Evolutionary conservation across 805 yeast species (phyloP).

Genomic region (Starmerella bombicola): DNA sequence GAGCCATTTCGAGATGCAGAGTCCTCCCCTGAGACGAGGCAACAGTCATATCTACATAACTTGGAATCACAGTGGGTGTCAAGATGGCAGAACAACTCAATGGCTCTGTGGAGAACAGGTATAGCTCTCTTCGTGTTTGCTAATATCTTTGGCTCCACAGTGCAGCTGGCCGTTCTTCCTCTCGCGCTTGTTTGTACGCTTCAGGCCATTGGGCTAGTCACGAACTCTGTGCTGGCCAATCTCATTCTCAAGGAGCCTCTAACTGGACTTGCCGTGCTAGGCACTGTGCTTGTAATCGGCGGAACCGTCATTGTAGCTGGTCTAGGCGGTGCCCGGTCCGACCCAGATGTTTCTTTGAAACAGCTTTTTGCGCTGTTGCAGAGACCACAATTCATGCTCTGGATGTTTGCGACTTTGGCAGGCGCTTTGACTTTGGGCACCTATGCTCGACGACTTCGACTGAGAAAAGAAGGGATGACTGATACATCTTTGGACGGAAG

Average conservation of each 20-base stretch:
- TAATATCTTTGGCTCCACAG: conserved; percentile 66
- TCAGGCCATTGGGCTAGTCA: conserved; percentile 79
- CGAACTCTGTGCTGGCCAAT: conserved; percentile 64
- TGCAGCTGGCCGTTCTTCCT: conserved; percentile 76
- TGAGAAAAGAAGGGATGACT: not conserved
- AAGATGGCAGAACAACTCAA: no score
- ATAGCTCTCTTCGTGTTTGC: conserved; percentile 56
- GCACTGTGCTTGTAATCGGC: conserved; percentile 52
- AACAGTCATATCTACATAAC: no score
- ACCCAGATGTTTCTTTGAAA: conserved; percentile 40
- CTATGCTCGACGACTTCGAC: not conserved
- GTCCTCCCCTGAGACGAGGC: no score
- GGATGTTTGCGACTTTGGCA: conserved; percentile 38
- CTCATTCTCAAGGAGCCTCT: conserved; percentile 56
- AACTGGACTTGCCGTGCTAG: conserved; percentile 43
- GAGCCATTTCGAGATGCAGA: no score
- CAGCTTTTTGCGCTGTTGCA: conserved; percentile 36
- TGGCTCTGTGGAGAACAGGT: conserved; percentile 57
- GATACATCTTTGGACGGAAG: not conserved
- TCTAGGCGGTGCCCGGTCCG: conserved; percentile 45
- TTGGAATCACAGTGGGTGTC: no score
- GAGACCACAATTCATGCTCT: conserved; percentile 40
- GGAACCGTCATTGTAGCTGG: conserved; percentile 74
- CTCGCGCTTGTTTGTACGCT: conserved; percentile 66
- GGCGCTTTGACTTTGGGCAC: not conserved